phyloP scores from a whole-genome alignment of 106 monocot genomes.

The Alisma plantagoaquatica region DNA sequence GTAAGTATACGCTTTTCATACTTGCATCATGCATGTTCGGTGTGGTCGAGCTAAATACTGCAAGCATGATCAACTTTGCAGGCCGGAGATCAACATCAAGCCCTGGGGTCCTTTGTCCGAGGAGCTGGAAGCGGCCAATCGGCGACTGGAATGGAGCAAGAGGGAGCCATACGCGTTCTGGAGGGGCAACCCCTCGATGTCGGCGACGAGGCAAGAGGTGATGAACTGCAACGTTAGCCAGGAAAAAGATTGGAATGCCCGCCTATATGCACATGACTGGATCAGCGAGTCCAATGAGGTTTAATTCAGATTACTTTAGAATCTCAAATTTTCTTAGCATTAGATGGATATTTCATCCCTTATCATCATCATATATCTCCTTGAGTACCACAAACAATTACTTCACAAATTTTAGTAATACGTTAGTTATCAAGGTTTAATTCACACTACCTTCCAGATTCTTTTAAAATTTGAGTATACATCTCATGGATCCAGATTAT shows the following conservation, averaged over 20 bases:
- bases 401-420: too few relatives aligned
- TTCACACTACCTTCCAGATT: too few relatives aligned
- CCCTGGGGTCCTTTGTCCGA: constrained; percentile 22
- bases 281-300: too few relatives aligned
- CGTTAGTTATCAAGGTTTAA: too few relatives aligned
- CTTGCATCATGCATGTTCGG: not conserved
- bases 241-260: constrained; percentile 20
- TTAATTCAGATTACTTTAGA: too few relatives aligned
- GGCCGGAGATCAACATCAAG: constrained; percentile 35
- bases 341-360: too few relatives aligned
- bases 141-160: constrained; percentile 14
- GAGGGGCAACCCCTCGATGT: constrained; percentile 24
- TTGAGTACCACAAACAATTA: too few relatives aligned
- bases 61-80: not conserved
- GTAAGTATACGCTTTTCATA: constrained; percentile 7
- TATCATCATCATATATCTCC: too few relatives aligned
- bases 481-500: too few relatives aligned
- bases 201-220: constrained; percentile 6
- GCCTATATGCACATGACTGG: too few relatives aligned
- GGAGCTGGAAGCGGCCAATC: constrained; percentile 20
- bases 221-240: constrained; percentile 21
- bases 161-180: constrained; percentile 32
- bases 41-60: constrained; percentile 13
- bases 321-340: too few relatives aligned
- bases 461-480: too few relatives aligned